Base-by-base conservation (phyloP, 2,329 filamentous ascomycete species). In the Lasiodiplodia sp. region DNA sequence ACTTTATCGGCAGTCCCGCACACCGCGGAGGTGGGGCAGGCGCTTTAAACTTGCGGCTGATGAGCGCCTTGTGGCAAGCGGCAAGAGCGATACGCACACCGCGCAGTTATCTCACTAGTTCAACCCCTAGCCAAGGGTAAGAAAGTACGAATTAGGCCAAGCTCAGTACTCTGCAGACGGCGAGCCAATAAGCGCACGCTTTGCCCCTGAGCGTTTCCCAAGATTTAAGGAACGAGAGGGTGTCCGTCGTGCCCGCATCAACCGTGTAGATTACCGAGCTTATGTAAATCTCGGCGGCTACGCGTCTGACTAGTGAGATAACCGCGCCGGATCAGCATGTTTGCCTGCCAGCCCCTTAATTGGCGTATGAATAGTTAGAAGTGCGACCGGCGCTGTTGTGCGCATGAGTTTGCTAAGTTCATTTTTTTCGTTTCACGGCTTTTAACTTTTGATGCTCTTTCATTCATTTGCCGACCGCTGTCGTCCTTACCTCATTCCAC, bases 301-400 rank as follows among this genome's bases (percentile, higher is more conserved):
- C 44, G 44, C 44, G 44, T 47, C 44, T 47, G 44, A 47, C 44
- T 47, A 47, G 44, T 47, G 44, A 47, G 44, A 47, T 47, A 47
- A 47, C 44, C 44, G 44, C 44, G 44, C 44, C 44, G 44, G 44
- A 47, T 47, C 44, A 47, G 44, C 44, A 47, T n/a, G 56, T n/a
- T 47, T 47, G 44, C 21, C 18, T 11, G 44, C 31, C 58, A 63
- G 58, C 58, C 58, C 58, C 58, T 63, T 47, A 47, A 63, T 63
- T 63, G 58, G 58, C n/a, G 47, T 25, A 37, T 53, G 31, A 53
- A 40, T 40, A 38, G 47, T 55, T 55, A 65, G 62, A 49, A 11
- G 37, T 55, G 28, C 40, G 44, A 38, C 52, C 53, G 40, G 53
- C 56, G 55, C 55, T 57, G 65, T 38, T 38, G 40, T 25, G 52